Evolutionary conservation across 192 early-diverging fungal species (phyloP), one percentile per base, ranked within the genome.

Genomic region (Rhizoclosmatium globosum): DNA sequence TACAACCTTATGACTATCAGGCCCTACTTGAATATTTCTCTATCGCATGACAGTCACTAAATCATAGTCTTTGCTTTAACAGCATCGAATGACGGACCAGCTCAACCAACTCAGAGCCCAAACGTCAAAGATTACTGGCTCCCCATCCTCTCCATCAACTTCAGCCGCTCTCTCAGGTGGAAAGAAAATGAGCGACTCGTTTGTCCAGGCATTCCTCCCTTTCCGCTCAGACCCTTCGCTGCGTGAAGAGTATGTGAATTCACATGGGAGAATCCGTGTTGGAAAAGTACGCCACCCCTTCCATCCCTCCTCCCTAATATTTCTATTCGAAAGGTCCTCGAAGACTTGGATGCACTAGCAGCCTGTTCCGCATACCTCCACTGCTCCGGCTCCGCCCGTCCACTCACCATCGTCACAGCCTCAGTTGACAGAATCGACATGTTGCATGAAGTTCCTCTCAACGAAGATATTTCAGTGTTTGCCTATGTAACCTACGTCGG

Each of bases 401-500:
- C 92, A 11, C 62, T 93, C 47, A 90, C 89, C 1, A 94, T 97
- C 79, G 95, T 95, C 17, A 97, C 77, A 73, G 96, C 96, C 0
- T 87, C 92, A 31, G 90, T 98, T 11, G 96, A 98, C 80, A 85
- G 96, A 23, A 94, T 96, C 48, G 95, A 96, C 38, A 80, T 98
- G 60, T 81, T 93, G 47, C 74, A 85, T 41, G 85, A 83, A 2
- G 86, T 94, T 47, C 86, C 89, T 4, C 79, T 90, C 7, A 87
- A 92, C 71, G 59, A 84, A 57, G 94, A 98, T 79, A 85, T 95
- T 47, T 87, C 91, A n/a, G 83, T 98, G 50, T 88, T 88, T 43
- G 96, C 95, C 21, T 91, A 92, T 73, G 95, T 96, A 41, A 93
- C 93, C 1, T 94, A 91, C 78, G 94, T 94, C 3, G 96, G 96